phyloP scores from a whole-genome alignment of 495 filamentous ascomycete species.

The Tuber brumale region DNA sequence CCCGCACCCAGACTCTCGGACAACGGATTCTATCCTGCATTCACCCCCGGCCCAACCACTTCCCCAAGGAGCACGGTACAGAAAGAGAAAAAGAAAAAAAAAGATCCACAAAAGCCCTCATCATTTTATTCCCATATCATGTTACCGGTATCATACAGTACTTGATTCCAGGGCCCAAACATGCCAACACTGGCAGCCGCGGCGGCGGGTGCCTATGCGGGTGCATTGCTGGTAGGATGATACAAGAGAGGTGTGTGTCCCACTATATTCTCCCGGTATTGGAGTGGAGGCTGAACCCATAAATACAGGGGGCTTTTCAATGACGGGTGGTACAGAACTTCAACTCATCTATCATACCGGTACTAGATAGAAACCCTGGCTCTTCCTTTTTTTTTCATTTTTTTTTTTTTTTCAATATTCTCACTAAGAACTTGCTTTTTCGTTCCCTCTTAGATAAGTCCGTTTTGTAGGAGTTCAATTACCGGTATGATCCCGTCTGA shows the following conservation, averaged over 20 bases:
- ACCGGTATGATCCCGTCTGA: neutral
- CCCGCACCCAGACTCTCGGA: neutral
- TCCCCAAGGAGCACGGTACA: neutral
- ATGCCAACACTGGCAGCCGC: neutral
- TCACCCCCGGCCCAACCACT: neutral
- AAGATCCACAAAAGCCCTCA: neutral
- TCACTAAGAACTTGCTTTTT: neutral
- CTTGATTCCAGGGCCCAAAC: neutral
- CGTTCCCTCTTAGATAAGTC: neutral
- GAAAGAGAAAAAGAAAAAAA: neutral
- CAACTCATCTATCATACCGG: no score
- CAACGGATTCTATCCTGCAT: neutral
- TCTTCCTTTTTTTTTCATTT: neutral
- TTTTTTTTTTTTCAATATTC: neutral
- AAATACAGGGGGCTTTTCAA: neutral
- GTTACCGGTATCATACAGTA: neutral
- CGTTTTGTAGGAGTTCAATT: neutral
- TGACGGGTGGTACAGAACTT: neutral
- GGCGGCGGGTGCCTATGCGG: neutral
- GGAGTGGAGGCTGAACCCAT: neutral
- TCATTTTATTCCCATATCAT: neutral
- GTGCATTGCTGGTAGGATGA: neutral
- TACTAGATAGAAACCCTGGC: neutral
- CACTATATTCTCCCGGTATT: neutral
- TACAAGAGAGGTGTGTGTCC: neutral